A percentile compares a stretch with the other conserved stretches of the same genome.
phyloP scores from a whole-genome alignment of 2,329 filamentous ascomycete species.

The Aspergillus niger region DNA sequence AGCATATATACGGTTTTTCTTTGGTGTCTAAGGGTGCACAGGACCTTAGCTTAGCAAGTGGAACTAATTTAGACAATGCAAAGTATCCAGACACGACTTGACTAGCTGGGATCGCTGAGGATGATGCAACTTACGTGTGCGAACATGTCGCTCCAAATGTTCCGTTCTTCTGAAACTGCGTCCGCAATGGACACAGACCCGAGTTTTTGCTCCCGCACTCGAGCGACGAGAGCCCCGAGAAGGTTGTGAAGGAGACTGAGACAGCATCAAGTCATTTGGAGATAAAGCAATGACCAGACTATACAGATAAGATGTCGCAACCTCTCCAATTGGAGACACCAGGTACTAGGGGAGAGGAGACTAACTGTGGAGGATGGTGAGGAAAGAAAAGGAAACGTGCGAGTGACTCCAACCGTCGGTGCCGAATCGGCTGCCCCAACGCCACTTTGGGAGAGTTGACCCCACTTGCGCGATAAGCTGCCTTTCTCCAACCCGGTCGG shows the following conservation, averaged over 20 bases:
- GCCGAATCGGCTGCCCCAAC: slow-evolving; percentile 5
- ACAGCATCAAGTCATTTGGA: slow-evolving; percentile 35
- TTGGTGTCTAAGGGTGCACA: slow-evolving; percentile 33
- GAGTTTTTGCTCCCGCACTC: slow-evolving; percentile 31
- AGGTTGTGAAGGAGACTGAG: slow-evolving; percentile 31
- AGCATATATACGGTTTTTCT: slow-evolving; percentile 40
- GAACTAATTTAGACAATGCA: neutral
- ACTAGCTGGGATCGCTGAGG: neutral
- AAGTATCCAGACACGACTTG: neutral
- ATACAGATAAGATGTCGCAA: slow-evolving; percentile 7
- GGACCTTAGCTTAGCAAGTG: neutral
- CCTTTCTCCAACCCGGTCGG: slow-evolving; percentile 2
- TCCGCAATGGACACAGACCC: slow-evolving; percentile 38
- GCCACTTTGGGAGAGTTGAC: slow-evolving; percentile 4
- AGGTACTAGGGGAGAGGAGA: slow-evolving; percentile 6
- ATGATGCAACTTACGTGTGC: slow-evolving; percentile 33
- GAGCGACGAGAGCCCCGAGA: slow-evolving; percentile 26
- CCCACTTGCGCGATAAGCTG: slow-evolving; percentile 10
- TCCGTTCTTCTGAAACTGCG: slow-evolving; percentile 38
- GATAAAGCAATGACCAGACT: neutral
- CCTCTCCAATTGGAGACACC: slow-evolving; percentile 26
- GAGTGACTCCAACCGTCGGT: slow-evolving; percentile 8
- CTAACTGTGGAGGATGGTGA: slow-evolving; percentile 7
- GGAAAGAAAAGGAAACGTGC: slow-evolving; percentile 6
- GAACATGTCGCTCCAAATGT: slow-evolving; percentile 40